Base-by-base conservation (phyloP, 2,329 filamentous ascomycete genomes). In the Colletotrichum caudatum region DNA sequence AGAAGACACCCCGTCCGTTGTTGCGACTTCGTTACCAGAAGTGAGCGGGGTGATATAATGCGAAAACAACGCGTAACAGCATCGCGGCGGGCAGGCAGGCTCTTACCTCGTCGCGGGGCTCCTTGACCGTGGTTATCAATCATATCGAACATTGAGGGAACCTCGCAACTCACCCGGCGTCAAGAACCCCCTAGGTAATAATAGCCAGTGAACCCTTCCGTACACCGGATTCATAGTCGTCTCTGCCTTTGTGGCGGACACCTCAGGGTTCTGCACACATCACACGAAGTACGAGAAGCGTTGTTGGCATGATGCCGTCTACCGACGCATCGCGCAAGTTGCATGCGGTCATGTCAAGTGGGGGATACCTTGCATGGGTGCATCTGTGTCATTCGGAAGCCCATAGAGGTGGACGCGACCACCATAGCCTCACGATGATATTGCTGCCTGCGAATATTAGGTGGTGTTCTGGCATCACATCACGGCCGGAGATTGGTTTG, bases 161-260 rank as follows among this genome's bases (percentile, higher is more conserved):
- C 33, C 20, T n/a, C 9, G 3, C 5, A 35, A n/a, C 26, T 44
- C 41, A 67, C 44, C 23, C 2, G 26, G 20, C 9, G 41, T 41
- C 11, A 3, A 48, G 20, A 9, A 20, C 23, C n/a, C 5, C 5
- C 8, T 5, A 29, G 12, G 8, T 14, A 29, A 39, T 35, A 37
- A 39, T 51, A 44, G 16, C 48, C 29, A n/a, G 33, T 23, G 39
- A 37, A 26, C 41, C 35, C 5, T 26, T 64, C 2, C 37, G 35
- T 12, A 51, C 20, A 50, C 18, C 44, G 58, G 48, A 41, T 39
- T 59, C 37, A 51, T 59, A 53, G 46, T 63, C n/a, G 51, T 62
- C 44, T 51, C 37, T 29, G 9, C 41, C 50, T 11, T 12, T 4
- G 26, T 29, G 35, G 18, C 2, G 23, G 9, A 63, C 9, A 41